Conservation (phyloP, 2,329 filamentous ascomycete species). For the Kalaharituber pfeilii region DNA sequence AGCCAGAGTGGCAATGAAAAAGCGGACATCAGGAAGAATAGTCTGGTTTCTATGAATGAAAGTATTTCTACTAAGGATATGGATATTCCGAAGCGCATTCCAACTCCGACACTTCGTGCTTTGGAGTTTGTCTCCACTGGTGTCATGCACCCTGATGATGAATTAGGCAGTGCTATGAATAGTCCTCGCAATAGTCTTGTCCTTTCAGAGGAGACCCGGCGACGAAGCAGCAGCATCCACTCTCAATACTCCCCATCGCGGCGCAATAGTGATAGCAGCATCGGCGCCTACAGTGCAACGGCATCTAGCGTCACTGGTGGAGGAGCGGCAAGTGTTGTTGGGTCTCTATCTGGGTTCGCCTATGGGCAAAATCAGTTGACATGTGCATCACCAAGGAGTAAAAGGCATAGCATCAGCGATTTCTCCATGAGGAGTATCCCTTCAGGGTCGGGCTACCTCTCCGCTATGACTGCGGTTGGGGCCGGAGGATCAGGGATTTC, state of each 20-base stretch:
- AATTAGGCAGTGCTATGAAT: neutral
- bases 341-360: neutral
- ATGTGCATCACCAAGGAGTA: neutral
- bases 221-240: neutral
- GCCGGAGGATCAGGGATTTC: neutral
- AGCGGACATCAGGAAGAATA: neutral
- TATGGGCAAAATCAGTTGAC: neutral
- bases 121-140: constrained; percentile 18
- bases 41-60: neutral
- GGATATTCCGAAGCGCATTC: constrained; percentile 11
- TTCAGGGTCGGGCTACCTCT: neutral
- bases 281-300: neutral
- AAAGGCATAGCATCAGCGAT: neutral
- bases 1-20: neutral
- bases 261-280: constrained; percentile 1
- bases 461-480: neutral
- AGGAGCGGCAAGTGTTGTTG: neutral
- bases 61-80: neutral
- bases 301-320: neutral
- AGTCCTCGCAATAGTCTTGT: neutral
- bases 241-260: neutral
- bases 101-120: constrained; percentile 16
- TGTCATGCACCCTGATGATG: neutral
- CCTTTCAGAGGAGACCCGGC: neutral
- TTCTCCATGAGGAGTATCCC: neutral